A percentile compares a stretch with the other conserved stretches of the same genome.
These are phyloP conservation scores for Heliamphora pulchella DNA, from an alignment of 179 eudicot species.

Conservation along the genomic window DNA sequence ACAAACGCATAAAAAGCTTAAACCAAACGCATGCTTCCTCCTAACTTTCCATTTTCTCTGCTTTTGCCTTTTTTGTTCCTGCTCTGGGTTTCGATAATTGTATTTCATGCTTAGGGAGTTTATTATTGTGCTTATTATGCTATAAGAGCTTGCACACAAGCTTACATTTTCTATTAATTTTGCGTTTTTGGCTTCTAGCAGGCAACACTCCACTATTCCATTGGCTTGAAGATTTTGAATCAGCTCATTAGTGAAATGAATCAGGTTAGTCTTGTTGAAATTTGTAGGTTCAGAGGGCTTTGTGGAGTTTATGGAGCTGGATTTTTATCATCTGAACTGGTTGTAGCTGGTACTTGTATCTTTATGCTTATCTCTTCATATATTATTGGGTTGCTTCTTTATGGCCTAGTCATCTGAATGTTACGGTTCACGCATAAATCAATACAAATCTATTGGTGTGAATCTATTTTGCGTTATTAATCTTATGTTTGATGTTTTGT, in stretches of 20 bases:
- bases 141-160: background rate
- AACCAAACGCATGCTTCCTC: background rate
- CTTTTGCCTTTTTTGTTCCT: background rate
- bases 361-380: background rate
- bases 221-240: constrained; percentile 87
- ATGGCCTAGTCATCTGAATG: background rate
- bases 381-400: background rate
- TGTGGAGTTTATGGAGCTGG: constrained; percentile 3
- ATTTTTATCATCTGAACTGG: background rate
- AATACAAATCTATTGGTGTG: too few relatives aligned
- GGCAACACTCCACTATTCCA: constrained; percentile 81
- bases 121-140: background rate
- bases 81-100: background rate
- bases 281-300: background rate
- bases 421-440: too few relatives aligned
- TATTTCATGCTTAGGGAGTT: background rate
- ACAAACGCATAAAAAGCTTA: too few relatives aligned
- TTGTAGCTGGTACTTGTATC: background rate
- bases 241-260: constrained; percentile 91
- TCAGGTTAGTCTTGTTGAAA: constrained; percentile 52
- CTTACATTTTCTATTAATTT: constrained; percentile 1
- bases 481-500: too few relatives aligned
- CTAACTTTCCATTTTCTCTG: background rate
- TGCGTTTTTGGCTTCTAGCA: constrained; percentile 21
- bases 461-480: too few relatives aligned